Evolutionary conservation across 345 rosid species (phyloP).

Genomic region (Viola odorata): DNA sequence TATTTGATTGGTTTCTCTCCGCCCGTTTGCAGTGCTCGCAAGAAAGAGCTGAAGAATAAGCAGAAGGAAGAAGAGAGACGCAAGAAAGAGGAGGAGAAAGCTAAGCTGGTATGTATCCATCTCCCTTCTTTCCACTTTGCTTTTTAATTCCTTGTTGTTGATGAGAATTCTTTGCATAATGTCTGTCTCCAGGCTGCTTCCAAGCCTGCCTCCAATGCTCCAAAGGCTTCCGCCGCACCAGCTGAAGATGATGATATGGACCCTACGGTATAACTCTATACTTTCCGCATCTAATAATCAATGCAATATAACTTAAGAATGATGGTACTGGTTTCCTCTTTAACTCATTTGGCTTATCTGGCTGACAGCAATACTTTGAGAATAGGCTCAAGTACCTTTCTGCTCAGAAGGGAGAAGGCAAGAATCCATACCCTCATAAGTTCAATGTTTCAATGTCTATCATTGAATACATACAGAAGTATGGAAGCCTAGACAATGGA

Average conservation of each 20-base stretch:
- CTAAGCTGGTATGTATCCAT: constrained; percentile 27
- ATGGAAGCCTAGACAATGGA: constrained; percentile 51
- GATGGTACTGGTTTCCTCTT: background rate
- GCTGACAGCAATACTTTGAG: constrained; percentile 90
- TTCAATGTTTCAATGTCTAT: constrained; percentile 55
- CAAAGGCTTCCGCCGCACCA: constrained; percentile 25
- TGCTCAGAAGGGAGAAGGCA: constrained; percentile 58
- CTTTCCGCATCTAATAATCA: background rate
- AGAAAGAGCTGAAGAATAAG: constrained; percentile 68
- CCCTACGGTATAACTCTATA: constrained; percentile 52
- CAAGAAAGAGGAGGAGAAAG: constrained; percentile 68
- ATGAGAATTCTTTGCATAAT: background rate
- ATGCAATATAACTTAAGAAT: background rate
- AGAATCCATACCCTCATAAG: constrained; percentile 86
- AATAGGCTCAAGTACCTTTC: constrained; percentile 69
- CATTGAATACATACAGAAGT: constrained; percentile 51
- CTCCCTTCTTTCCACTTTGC: background rate
- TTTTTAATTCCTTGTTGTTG: background rate
- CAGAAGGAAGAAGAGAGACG: constrained; percentile 77
- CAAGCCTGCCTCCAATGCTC: constrained; percentile 11
- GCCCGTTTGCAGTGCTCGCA: constrained; percentile 56
- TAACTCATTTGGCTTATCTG: constrained; percentile 12
- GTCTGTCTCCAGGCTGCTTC: constrained; percentile 38
- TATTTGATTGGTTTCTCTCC: constrained; percentile 1
- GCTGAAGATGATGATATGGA: constrained; percentile 98